Percentiles rank a stretch among this genome's conserved stretches.
phyloP scores from a whole-genome alignment of 257 asterid genomes.

The Solanum pimpinellifolium region DNA sequence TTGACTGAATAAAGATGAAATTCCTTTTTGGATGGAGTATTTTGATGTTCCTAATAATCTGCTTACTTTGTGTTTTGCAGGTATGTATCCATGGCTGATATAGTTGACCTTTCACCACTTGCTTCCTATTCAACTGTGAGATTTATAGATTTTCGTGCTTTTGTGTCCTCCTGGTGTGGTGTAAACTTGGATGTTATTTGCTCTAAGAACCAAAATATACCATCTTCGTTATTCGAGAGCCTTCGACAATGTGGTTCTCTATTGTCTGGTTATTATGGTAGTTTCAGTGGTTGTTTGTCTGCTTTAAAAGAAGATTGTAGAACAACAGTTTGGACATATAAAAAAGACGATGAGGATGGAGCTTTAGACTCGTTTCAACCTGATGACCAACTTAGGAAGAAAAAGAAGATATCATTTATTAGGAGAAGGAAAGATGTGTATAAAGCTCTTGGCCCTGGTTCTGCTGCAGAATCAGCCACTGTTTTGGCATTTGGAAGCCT shows the following conservation, averaged over 20 bases:
- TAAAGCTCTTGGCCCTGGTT: conserved; percentile 60
- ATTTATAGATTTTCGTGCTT: conserved; percentile 63
- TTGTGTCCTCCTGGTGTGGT: conserved; percentile 64
- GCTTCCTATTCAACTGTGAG: conserved; percentile 38
- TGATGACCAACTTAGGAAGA: conserved; percentile 68
- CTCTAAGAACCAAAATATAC: conserved; percentile 8
- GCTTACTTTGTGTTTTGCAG: conserved; percentile 27
- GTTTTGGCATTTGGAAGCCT: conserved; percentile 80
- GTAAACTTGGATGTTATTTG: conserved; percentile 40
- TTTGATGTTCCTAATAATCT: neutral
- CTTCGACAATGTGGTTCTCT: conserved; percentile 61
- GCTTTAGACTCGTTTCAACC: conserved; percentile 74
- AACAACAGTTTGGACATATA: conserved; percentile 81
- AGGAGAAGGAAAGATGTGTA: conserved; percentile 69
- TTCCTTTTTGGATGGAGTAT: neutral
- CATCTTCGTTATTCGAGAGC: conserved; percentile 21
- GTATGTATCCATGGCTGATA: conserved; percentile 72
- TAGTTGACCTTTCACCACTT: conserved; percentile 56
- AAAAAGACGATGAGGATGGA: conserved; percentile 40
- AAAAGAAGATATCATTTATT: conserved; percentile 45
- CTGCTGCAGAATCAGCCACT: conserved; percentile 49
- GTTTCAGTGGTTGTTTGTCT: conserved; percentile 35
- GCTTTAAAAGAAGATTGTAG: conserved; percentile 73
- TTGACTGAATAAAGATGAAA: neutral
- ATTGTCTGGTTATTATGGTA: conserved; percentile 53